Base-by-base conservation (phyloP, 805 yeast species). In the Tetrapisispora nanseiensis region DNA sequence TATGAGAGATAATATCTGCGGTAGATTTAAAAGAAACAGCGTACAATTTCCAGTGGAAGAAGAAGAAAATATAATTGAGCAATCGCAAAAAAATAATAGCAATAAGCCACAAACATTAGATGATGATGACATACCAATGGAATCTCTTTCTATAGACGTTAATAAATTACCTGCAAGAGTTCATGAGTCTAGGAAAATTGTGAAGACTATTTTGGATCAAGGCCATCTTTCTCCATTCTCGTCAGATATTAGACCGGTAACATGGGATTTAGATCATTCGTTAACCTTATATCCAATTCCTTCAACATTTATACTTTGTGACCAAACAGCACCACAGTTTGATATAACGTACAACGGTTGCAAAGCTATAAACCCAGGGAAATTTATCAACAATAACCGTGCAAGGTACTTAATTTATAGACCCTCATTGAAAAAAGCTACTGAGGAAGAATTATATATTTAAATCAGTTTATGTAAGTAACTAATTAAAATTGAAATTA, bases 141-240 rank as follows among this genome's bases (percentile, higher is more conserved):
- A 51, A 21, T 59, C 61, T 37, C 53, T 67, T 39, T 57, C 51
- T 5, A 57, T 58, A 30, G 52, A 52, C 30, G 43, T 56, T n/a
- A 65, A 66, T 40, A 60, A 64, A 24, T 51, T 67, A 22, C 66
- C 79, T 0, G 59, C 75, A 5, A 75, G 74, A 39, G 59, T 74
- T 3, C 63, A 65, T 33, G 83, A 80, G 57, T 76, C 86, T 0
- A 70, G 86, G 47, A 80, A 81, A 53, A 62, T 87, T 2, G 85
- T 82, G 15, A 80, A 83, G 48, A 87, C 97, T 0, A 46, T 92
- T 0, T 61, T 92, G 11, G 95, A 86, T 55, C 99, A 92, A 62
- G 92, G 92, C 1, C 82, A 78, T 55, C 59, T 92, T 36, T 82
- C 92, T 26, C 98, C 98, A 11, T 86, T 89, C 55, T 65, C 78